A percentile compares a stretch with the other conserved stretches of the same genome.
These are phyloP conservation scores for Sporothrix mexicana DNA, from an alignment of 2,329 filamentous ascomycete species.

Conservation along the genomic window DNA sequence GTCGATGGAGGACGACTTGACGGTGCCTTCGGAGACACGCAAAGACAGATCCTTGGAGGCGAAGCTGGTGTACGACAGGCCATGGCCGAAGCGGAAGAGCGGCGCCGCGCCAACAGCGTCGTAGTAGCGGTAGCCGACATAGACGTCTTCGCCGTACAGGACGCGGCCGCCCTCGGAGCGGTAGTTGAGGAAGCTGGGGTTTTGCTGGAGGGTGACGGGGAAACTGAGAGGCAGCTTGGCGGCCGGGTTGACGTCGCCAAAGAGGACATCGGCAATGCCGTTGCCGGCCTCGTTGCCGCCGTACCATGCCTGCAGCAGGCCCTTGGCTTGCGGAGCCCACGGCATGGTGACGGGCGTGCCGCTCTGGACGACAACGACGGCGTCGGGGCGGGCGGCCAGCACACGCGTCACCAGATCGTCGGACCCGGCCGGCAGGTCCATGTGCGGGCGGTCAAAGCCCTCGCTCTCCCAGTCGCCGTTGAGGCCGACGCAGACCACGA, in stretches of 20 bases:
- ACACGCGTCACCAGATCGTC: conserved; percentile 54
- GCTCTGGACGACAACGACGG: conserved; percentile 64
- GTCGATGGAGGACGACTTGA: conserved; percentile 47
- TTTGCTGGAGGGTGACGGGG: conserved; percentile 70
- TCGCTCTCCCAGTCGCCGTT: conserved; percentile 49
- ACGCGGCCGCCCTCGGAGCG: conserved; percentile 71
- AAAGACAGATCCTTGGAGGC: conserved; percentile 44
- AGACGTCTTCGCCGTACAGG: conserved; percentile 80
- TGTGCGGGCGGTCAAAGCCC: conserved; percentile 38
- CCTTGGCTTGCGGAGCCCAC: conserved; percentile 54
- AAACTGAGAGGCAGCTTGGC: conserved; percentile 77
- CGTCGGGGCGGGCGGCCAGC: conserved; percentile 59
- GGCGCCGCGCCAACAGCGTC: conserved; percentile 70
- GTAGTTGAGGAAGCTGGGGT: conserved; percentile 78
- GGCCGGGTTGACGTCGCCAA: conserved; percentile 65
- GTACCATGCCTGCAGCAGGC: conserved; percentile 67
- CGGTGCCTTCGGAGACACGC: conserved; percentile 37
- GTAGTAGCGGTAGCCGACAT: conserved; percentile 81
- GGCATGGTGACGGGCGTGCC: conserved; percentile 63
- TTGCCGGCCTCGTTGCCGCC: conserved; percentile 71
- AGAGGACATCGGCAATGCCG: conserved; percentile 66
- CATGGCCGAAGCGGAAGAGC: conserved; percentile 80
- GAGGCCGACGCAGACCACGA: conserved; percentile 65
- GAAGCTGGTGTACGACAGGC: conserved; percentile 78
- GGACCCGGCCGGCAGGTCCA: conserved; percentile 36